Base-by-base conservation (phyloP, 2,329 filamentous ascomycete genomes). In the Lachnellula hyalina region DNA sequence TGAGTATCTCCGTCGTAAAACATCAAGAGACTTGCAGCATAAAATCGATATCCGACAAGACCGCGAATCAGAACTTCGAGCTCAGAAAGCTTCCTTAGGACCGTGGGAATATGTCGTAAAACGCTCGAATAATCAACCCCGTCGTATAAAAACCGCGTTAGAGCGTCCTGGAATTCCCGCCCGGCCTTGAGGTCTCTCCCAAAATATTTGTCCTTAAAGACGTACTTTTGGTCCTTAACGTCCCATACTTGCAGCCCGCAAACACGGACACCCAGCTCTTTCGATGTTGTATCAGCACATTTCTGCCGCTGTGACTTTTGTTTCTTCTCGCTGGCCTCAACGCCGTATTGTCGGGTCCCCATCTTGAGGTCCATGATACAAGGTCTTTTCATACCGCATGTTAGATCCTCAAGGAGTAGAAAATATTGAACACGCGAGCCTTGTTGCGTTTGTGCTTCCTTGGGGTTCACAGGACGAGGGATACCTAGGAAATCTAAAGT, bases 201-300 rank as follows among this genome's bases (percentile, higher is more conserved):
- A 68, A 90, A 96, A 71, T 99, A 99, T 72, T 99, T 99, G 79
- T 99, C 94, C 69, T 96, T 89, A 68, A 97, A 99, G n/a, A 92
- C 78, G 68, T 96, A 96, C 47, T 83, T 85, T 67, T 95, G 84
- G 36, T 84, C 86, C 61, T 85, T 85, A 21, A 85, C 86, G 67
- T 97, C 93, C 90, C 93, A 99, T 1, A 96, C 90, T 70, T 99
- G 94, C 74, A 99, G 86, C 4, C 94, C 94, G 68, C 94, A 99
- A 4, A 99, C 86, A 19, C 94, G 85, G 2, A 99, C 94, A 4
- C 94, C 94, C 0, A 99, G 81, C 70, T 95, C 86, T 56, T 86
- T 85, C 7, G 94, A 97, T 0, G 94, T 99, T 0, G 94, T 99
- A 60, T 83, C 86, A 61, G 89, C 87, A 71, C 94, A 97, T 72